A percentile compares a stretch with the other conserved stretches of the same genome.
Conservation (phyloP, 257 asterid species). For the Solanum sejunctum region DNA sequence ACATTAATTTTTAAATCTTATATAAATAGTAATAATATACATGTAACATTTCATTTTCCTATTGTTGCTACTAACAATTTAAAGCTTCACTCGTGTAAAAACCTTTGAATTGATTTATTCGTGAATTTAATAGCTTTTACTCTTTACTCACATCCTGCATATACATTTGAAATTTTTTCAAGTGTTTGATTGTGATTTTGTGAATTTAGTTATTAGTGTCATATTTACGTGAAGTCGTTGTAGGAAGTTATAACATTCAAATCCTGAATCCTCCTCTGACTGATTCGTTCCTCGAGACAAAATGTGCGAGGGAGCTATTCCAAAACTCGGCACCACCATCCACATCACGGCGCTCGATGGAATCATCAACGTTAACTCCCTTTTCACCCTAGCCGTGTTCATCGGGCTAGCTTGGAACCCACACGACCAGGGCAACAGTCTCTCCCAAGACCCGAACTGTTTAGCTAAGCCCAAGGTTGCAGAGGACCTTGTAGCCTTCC, state of each 20-base stretch:
- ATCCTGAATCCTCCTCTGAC: not conserved
- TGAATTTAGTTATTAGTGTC: not conserved
- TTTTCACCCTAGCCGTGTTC: slow-evolving; percentile 84
- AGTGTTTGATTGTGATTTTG: too few species aligned
- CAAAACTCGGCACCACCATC: slow-evolving; percentile 53
- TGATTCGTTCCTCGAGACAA: not conserved
- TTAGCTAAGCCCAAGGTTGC: slow-evolving; percentile 36
- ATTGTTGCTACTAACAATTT: not conserved
- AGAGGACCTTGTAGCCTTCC: slow-evolving; percentile 60
- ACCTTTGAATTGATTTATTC: not conserved
- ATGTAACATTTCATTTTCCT: not conserved
- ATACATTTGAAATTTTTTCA: not conserved
- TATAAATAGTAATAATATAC: not conserved
- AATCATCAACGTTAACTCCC: slow-evolving; percentile 78
- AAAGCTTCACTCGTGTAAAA: not conserved
- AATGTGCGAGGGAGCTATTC: slow-evolving; percentile 34
- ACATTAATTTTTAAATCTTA: not conserved
- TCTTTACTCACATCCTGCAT: not conserved
- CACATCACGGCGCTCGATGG: slow-evolving; percentile 85
- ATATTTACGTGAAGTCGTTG: not conserved
- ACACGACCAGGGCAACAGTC: slow-evolving; percentile 54
- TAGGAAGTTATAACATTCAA: not conserved
- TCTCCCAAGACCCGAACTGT: slow-evolving; percentile 46
- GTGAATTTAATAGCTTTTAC: not conserved
- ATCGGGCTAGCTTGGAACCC: slow-evolving; percentile 95